Percentiles rank a stretch among this genome's conserved stretches.
phyloP scores from a whole-genome alignment of 75 land plant species.

The Azolla pinnata region DNA sequence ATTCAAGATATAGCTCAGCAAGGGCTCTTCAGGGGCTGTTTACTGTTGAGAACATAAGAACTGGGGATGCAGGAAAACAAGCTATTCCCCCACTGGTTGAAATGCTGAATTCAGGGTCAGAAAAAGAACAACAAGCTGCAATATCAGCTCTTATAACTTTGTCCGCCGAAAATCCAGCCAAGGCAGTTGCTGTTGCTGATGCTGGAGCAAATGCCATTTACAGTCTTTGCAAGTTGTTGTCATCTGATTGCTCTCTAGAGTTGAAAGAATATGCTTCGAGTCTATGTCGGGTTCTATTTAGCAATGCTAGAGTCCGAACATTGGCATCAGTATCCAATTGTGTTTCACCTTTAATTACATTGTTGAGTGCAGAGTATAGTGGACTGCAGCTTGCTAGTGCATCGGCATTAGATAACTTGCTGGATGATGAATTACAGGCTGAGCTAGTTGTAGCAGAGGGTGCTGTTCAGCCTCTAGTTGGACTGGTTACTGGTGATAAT shows the following conservation, averaged over 20 bases:
- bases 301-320: slow-evolving; percentile 34
- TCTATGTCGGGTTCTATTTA: slow-evolving; percentile 53
- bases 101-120: slow-evolving; percentile 66
- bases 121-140: slow-evolving; percentile 71
- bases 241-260: slow-evolving; percentile 43
- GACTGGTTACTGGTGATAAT: slow-evolving; percentile 51
- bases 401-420: slow-evolving; percentile 58
- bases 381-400: slow-evolving; percentile 37
- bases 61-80: slow-evolving; percentile 56
- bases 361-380: slow-evolving; percentile 29
- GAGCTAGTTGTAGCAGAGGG: slow-evolving; percentile 60
- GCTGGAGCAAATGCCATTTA: slow-evolving; percentile 50
- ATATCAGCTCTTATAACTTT: slow-evolving; percentile 48
- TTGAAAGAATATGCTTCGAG: slow-evolving; percentile 56
- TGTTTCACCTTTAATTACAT: slow-evolving; percentile 45
- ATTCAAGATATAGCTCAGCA: slow-evolving; percentile 65
- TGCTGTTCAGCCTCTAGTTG: slow-evolving; percentile 51
- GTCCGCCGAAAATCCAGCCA: slow-evolving; percentile 40
- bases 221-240: slow-evolving; percentile 39
- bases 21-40: slow-evolving; percentile 64
- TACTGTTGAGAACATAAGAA: slow-evolving; percentile 56
- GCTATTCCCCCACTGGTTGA: slow-evolving; percentile 79
- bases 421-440: slow-evolving; percentile 84
- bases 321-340: slow-evolving; percentile 38
- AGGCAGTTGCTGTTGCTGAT: slow-evolving; percentile 39